Evolutionary conservation across 2,329 filamentous ascomycete genomes (phyloP).

Genomic region (Endothia cerciana): DNA sequence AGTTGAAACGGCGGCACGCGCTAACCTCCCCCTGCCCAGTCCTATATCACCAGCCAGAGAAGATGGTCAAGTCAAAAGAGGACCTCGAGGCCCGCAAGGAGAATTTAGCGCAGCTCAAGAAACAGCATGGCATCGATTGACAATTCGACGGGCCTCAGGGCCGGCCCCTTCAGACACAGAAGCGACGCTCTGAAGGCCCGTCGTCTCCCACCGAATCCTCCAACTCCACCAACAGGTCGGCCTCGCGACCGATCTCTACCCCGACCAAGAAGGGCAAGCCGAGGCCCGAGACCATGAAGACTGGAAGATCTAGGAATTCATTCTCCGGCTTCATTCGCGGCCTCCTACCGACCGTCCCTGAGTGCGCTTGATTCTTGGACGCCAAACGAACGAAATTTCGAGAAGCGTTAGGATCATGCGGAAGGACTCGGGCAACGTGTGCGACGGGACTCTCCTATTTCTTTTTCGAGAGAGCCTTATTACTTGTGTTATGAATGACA

Average conservation of each 20-base stretch:
- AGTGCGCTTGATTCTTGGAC: conserved; percentile 35
- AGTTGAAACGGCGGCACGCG: conserved; percentile 7
- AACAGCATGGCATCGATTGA: conserved; percentile 99
- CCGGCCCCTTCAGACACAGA: conserved; percentile 50
- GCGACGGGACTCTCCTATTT: conserved; percentile 21
- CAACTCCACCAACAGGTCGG: conserved; percentile 37
- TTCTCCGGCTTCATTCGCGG: conserved; percentile 43
- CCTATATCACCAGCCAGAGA: conserved; percentile 68
- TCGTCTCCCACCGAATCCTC: conserved; percentile 53
- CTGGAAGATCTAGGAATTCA: conserved; percentile 41
- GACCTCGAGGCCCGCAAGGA: conserved; percentile 92
- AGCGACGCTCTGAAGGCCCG: conserved; percentile 63
- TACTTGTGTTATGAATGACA: conserved; percentile 20
- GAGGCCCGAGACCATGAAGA: conserved; percentile 35
- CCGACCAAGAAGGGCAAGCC: conserved; percentile 27
- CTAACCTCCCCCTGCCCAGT: conserved; percentile 44
- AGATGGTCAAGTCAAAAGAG: conserved; percentile 82
- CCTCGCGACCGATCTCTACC: conserved; percentile 26
- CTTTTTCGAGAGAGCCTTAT: conserved; percentile 19
- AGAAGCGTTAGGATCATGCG: conserved; percentile 14
- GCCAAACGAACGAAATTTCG: conserved; percentile 28
- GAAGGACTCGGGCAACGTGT: conserved; percentile 12
- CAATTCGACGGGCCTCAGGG: conserved; percentile 73
- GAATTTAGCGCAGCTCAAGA: conserved; percentile 97
- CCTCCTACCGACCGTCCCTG: conserved; percentile 42